These are phyloP conservation scores for Dryadomyces sulphureus DNA, from an alignment of 2,329 filamentous ascomycete genomes.

Conservation along the genomic window DNA sequence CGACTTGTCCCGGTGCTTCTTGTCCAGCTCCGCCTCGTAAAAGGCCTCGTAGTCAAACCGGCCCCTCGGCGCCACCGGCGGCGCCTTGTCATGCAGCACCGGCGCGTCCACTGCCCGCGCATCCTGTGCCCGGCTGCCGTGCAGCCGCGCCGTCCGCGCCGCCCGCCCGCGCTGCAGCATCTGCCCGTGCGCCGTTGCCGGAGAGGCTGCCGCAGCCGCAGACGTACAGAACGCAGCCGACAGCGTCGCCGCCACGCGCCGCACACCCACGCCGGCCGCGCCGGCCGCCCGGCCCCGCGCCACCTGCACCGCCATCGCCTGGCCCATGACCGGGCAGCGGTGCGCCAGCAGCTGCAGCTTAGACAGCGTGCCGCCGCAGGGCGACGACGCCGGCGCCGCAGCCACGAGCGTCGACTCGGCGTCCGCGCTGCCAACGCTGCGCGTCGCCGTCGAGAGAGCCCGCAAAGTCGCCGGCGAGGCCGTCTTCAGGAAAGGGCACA, in stretches of 20 bases:
- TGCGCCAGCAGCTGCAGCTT: slow-evolving; percentile 89
- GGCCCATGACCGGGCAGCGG: slow-evolving; percentile 97
- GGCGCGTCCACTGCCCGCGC: slow-evolving; percentile 60
- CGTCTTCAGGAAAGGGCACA: slow-evolving; percentile 96
- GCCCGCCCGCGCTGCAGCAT: slow-evolving; percentile 20
- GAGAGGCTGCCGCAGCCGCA: neutral
- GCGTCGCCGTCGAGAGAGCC: slow-evolving; percentile 63
- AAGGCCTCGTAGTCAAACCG: slow-evolving; percentile 80
- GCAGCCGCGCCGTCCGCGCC: slow-evolving; percentile 44
- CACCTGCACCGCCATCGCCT: slow-evolving; percentile 81
- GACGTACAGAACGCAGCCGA: slow-evolving; percentile 9
- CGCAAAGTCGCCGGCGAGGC: slow-evolving; percentile 85
- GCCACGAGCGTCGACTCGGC: slow-evolving; percentile 19
- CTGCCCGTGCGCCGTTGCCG: neutral
- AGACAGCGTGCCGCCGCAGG: slow-evolving; percentile 85
- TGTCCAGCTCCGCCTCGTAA: slow-evolving; percentile 78
- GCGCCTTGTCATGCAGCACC: slow-evolving; percentile 30
- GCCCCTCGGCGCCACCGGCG: slow-evolving; percentile 11
- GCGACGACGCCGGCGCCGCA: slow-evolving; percentile 30
- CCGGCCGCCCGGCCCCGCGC: slow-evolving; percentile 31
- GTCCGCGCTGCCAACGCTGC: slow-evolving; percentile 26
- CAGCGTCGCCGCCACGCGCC: slow-evolving; percentile 9
- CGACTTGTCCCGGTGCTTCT: slow-evolving; percentile 99
- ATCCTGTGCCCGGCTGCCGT: slow-evolving; percentile 64
- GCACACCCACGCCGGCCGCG: slow-evolving; percentile 10